Evolutionary conservation across 306 rosid species (phyloP).

Genomic region (Castanopsis chinensis): DNA sequence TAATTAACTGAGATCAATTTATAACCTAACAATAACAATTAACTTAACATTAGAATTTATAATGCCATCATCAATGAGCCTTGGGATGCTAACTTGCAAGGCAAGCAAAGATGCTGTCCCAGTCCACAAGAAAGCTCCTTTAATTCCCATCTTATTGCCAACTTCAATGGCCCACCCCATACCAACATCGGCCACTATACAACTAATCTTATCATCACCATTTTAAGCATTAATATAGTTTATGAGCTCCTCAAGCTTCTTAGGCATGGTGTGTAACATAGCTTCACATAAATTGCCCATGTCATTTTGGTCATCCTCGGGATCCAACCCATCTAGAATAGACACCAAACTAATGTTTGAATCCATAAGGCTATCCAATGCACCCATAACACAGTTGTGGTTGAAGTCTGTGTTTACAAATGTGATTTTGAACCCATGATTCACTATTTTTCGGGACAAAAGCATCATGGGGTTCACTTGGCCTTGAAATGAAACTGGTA

Average conservation of each 20-base stretch:
- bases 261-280: conserved; percentile 25
- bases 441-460: conserved; percentile 18
- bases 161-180: conserved; percentile 40
- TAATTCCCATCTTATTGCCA: conserved; percentile 28
- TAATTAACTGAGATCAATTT: too few species aligned
- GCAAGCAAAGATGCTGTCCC: conserved; percentile 34
- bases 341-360: conserved; percentile 11
- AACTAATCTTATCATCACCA: conserved; percentile 6
- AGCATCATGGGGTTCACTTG: conserved; percentile 45
- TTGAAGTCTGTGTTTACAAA: conserved; percentile 35
- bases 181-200: conserved; percentile 22
- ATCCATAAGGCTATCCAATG: background rate
- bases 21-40: too few species aligned
- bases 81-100: conserved; percentile 3
- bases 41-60: conserved; percentile 31
- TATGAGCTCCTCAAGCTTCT: conserved; percentile 44
- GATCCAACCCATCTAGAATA: conserved; percentile 31
- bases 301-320: conserved; percentile 37
- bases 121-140: conserved; percentile 39
- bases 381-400: conserved; percentile 24
- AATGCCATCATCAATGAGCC: conserved; percentile 33
- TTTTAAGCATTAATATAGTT: conserved; percentile 15
- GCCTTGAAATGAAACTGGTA: conserved; percentile 40
- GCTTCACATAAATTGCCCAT: background rate
- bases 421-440: conserved; percentile 47